phyloP scores from a whole-genome alignment of 2,329 filamentous ascomycete genomes.

The Fusarium sulawesiense region DNA sequence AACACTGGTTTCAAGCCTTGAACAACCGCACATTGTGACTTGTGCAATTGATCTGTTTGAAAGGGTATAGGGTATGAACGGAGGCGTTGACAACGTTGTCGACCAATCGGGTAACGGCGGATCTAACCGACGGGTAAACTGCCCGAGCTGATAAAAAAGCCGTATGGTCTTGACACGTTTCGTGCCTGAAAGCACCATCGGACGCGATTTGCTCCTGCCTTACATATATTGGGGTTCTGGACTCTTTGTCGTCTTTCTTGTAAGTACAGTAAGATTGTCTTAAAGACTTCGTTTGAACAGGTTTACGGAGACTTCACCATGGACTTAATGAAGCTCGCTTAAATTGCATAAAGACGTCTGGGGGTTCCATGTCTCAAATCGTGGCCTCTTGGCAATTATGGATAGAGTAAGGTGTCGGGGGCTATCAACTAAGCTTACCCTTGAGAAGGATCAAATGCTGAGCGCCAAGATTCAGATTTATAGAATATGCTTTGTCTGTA shows the following conservation, averaged over 20 bases:
- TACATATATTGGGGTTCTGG: background rate
- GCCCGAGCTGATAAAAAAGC: background rate
- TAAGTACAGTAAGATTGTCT: background rate
- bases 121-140: background rate
- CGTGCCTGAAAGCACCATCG: background rate
- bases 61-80: background rate
- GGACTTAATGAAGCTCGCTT: background rate
- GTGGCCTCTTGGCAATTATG: background rate
- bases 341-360: background rate
- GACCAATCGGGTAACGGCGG: background rate
- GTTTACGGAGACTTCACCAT: background rate
- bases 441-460: background rate
- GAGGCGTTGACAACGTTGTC: rapidly evolving
- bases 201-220: background rate
- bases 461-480: background rate
- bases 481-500: background rate
- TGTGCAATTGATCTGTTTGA: background rate
- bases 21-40: background rate
- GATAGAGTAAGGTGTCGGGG: background rate
- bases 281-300: background rate
- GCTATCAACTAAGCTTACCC: background rate
- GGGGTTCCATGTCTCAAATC: background rate
- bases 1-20: background rate
- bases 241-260: too few relatives aligned
- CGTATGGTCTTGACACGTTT: background rate